Base-by-base conservation (phyloP, 805 yeast species). In the Wickerhamomyces mucosus region DNA sequence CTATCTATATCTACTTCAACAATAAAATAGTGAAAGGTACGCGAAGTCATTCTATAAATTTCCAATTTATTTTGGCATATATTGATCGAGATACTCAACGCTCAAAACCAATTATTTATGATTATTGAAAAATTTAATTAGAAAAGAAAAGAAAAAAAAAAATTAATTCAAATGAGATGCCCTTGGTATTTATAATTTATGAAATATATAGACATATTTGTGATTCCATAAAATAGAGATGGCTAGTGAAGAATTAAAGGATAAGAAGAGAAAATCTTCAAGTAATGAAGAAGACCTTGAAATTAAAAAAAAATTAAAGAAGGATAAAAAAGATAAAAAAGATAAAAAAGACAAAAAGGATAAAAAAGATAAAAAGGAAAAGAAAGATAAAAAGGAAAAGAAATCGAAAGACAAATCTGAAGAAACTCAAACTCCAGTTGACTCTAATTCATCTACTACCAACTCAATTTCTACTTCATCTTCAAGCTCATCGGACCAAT, bases 331-430 rank as follows among this genome's bases (percentile, higher is more conserved):
- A 15, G 37, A 38, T 17, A 50, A 42, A 35, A 54, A 53, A 52
- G 44, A 55, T 9, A 60, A 59, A 47, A 59, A 61, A 37, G 58
- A 57, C 26, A 48, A 56, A 33, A 55, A 55, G 31, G 58, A 57
- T 18, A 48, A 55, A 39, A 58, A 54, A 35, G 59, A 63, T 41
- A 60, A 60, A 47, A 53, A 58, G 15, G 31, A 32, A 19, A 29
- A 29, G 29, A 24, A 29, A 18, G 30, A 32, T n/a, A 34, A 37
- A 33, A 12, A 27, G 8, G 33, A 54, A 39, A 45, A 41, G n/a
- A 45, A 52, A 37, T 43, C 45, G 14, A 48, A 40, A 29, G 54
- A 50, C 54, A 54, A 45, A 31, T 51, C 40, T 15, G 52, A 58
- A 38, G 49, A 49, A 42, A 51, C 42, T 21, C 46, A 48, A 28